Evolutionary conservation across 73 alveolate genomes (phyloP), one percentile per base, ranked within the genome.

Genomic region (Paramecium pentaurelia): DNA sequence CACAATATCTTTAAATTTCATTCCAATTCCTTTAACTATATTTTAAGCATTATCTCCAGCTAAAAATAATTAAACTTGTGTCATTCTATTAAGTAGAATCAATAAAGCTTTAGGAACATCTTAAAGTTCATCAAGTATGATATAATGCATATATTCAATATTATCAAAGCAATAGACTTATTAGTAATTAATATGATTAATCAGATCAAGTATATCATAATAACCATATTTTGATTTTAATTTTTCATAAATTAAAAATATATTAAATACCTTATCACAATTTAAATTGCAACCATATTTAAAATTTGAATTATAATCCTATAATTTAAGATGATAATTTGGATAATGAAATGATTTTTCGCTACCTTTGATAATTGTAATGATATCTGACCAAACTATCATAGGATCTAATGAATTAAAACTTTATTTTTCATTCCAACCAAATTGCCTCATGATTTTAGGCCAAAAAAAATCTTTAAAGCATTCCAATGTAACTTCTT

Each of bases 11-110:
- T 83, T 38, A 93, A 97, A 97, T 60, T 97, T 93, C 54, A 97
- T 93, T 28, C 98, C 98, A 32, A 96, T 97, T 34, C 99, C 99
- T 94, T 92, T 96, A 34, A 98, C 99, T 10, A 97, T 96, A 20
- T 97, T 97, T 64, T 97, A 93, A 20, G 99, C 98, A 36, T 98
- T 96, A 60, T 97, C 99, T 58, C 99, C 99, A 27, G 97, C 90
- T 83, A 97, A 96, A 94, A 97, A 95, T 1, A 97, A 93, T 22
- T 93, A 95, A 47, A 77, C 75, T 51, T 95, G 77, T 3, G 97
- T 96, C 12, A 96, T 89, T 42, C 73, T 58, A 54, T 95, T 75
- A n/a, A 97, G 71, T 7, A 96, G 84, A 6, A 60, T 42, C 45
- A 97, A 80, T 27, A 97, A 77, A 25, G 95, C 95, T 9, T 92